These are phyloP conservation scores for Boletus sp. DNA, from an alignment of 1,284 basidiomycete genomes.

Conservation along the genomic window DNA sequence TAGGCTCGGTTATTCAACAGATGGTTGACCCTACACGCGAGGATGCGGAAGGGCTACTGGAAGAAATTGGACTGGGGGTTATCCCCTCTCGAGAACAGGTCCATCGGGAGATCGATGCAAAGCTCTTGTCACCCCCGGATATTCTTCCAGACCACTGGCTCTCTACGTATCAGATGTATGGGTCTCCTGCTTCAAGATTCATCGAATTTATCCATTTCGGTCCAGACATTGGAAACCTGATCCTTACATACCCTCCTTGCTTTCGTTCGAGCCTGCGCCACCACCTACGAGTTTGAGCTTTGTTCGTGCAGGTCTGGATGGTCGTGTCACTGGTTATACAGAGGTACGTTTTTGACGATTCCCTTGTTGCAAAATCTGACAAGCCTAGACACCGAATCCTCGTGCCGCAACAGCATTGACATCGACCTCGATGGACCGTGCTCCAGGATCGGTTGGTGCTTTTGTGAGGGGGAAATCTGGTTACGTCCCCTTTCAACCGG, in stretches of 20 bases:
- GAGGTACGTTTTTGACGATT: constrained; percentile 52
- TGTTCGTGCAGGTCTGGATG: constrained; percentile 77
- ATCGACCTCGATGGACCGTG: constrained; percentile 83
- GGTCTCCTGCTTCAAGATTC: constrained; percentile 11
- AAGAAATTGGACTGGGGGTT: constrained; percentile 55
- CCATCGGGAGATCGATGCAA: constrained; percentile 67
- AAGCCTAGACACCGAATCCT: constrained; percentile 53
- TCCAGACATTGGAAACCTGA: constrained; percentile 72
- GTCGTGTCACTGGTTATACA: constrained; percentile 78
- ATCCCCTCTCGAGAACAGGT: constrained; percentile 63
- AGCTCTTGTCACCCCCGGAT: constrained; percentile 66
- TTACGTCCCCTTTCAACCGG: constrained; percentile 91
- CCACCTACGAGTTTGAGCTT: constrained; percentile 82
- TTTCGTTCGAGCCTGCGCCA: constrained; percentile 68
- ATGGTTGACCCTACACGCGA: constrained; percentile 50
- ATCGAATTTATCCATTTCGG: constrained; percentile 28
- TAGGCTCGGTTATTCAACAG: constrained; percentile 44
- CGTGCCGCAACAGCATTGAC: constrained; percentile 63
- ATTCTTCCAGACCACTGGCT: constrained; percentile 72
- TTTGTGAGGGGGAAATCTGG: constrained; percentile 95
- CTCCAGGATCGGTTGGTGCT: constrained; percentile 74
- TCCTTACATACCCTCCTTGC: constrained; percentile 61
- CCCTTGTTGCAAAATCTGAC: constrained; percentile 11
- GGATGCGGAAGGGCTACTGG: constrained; percentile 49
- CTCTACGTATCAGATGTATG: constrained; percentile 76